Evolutionary conservation across 352 stramenopile genomes (phyloP).

Genomic region (Blastocystis sp.): DNA sequence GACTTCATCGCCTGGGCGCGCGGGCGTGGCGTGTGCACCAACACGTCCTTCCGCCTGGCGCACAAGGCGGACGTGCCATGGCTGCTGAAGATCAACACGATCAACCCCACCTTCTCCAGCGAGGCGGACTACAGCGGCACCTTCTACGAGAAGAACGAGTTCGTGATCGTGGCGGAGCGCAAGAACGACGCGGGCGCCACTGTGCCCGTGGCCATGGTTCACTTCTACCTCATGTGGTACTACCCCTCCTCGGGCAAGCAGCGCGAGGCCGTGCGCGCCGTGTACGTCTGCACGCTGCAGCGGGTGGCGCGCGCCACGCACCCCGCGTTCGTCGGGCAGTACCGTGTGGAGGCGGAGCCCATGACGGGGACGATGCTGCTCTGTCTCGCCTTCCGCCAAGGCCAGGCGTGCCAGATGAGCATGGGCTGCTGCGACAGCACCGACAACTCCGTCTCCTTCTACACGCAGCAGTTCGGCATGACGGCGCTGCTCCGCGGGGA

Average conservation of each 20-base stretch:
- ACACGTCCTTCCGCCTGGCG: constrained; percentile 33
- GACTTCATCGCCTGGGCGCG: constrained; percentile 7
- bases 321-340: background rate
- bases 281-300: constrained; percentile 63
- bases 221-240: constrained; percentile 66
- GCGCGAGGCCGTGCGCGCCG: constrained; percentile 12
- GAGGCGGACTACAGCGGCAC: constrained; percentile 20
- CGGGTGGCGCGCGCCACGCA: background rate
- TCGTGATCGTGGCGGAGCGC: constrained; percentile 57
- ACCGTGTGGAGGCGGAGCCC: constrained; percentile 14
- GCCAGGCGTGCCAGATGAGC: constrained; percentile 42
- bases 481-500: constrained; percentile 10
- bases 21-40: background rate
- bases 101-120: constrained; percentile 46
- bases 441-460: constrained; percentile 57
- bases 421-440: constrained; percentile 66
- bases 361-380: constrained; percentile 46
- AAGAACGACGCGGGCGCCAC: background rate
- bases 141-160: constrained; percentile 67
- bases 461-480: constrained; percentile 53
- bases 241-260: constrained; percentile 37
- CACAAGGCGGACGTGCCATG: constrained; percentile 17
- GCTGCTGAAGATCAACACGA: constrained; percentile 53
- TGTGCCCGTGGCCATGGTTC: constrained; percentile 60
- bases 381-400: constrained; percentile 62